These are phyloP conservation scores for Nevesoporus exiguus DNA, from an alignment of 768 basidiomycete genomes.

Conservation along the genomic window DNA sequence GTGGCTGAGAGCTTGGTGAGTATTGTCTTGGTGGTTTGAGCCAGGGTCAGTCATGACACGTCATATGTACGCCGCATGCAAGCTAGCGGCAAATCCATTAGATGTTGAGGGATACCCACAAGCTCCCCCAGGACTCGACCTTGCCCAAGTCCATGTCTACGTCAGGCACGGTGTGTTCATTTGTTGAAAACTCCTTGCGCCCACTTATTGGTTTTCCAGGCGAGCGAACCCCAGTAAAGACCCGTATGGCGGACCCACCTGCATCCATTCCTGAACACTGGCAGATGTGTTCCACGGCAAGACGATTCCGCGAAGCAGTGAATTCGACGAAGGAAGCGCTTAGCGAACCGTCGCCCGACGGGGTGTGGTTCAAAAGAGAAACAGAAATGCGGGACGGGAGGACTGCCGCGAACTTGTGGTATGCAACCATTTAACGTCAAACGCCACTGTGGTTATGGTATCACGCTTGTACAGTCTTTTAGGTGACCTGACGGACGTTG, in stretches of 20 bases:
- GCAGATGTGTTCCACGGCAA: slow-evolving; percentile 58
- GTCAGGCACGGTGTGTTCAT: slow-evolving; percentile 63
- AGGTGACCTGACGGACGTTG: slow-evolving; percentile 50
- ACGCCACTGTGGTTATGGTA: background rate
- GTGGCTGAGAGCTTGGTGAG: slow-evolving; percentile 14
- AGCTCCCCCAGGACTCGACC: slow-evolving; percentile 49
- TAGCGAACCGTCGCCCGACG: slow-evolving; percentile 16
- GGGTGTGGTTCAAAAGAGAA: slow-evolving; percentile 40
- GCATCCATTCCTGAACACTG: slow-evolving; percentile 67
- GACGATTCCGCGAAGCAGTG: slow-evolving; percentile 48
- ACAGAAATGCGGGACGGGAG: slow-evolving; percentile 59
- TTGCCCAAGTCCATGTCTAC: slow-evolving; percentile 74
- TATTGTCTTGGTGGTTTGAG: background rate
- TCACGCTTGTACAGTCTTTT: slow-evolving; percentile 48
- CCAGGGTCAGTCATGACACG: background rate
- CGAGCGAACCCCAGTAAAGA: slow-evolving; percentile 73
- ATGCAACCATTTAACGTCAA: slow-evolving; percentile 18
- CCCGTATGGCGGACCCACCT: slow-evolving; percentile 58
- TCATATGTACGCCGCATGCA: background rate
- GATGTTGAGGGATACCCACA: slow-evolving; percentile 60
- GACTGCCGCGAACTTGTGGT: slow-evolving; percentile 62
- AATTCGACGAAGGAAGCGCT: slow-evolving; percentile 17
- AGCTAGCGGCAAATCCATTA: slow-evolving; percentile 43
- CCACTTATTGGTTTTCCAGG: slow-evolving; percentile 40
- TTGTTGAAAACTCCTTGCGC: background rate